Base-by-base conservation (phyloP, 352 stramenopile genomes). In the Phytophthora litchii region DNA sequence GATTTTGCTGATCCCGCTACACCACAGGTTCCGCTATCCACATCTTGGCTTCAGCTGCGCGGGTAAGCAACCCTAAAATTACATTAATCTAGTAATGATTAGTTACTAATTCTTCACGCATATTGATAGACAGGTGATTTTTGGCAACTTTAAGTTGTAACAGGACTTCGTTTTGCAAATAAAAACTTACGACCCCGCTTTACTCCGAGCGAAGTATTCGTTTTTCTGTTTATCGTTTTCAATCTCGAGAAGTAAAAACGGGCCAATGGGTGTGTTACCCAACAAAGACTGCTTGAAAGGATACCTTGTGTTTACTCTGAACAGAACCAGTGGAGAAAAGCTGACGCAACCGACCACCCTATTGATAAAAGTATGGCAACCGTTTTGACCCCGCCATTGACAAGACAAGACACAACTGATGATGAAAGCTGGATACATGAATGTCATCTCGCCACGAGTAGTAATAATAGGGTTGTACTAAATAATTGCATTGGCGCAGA, bases 151-250 rank as follows among this genome's bases (percentile, higher is more conserved):
- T 36, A 23, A 16, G 36, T 56, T n/a, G 14, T 47, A 2, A 47
- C 16, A 31, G 49, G 36, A 38, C 7, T 31, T 56, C 25, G 12
- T 10, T 56, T 11, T 56, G 36, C 49, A 56, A 56, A 25, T 46
- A 25, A n/a, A 56, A 38, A 56, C 49, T 4, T 42, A 1, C 8
- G 25, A 56, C 12, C 25, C 49, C 0, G 36, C 41, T 13, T 12
- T 57, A 32, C 36, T 48, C 0, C 23, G 11, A 48, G 35, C 49
- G 7, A 57, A n/a, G 23, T 10, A 57, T 3, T 27, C 48, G 16
- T 57, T 57, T 41, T 42, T n/a, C n/a, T 16, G 40, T 1, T 57
- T 57, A 6, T 48, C 23, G 4, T n/a, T 57, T 10, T 48, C 20
- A 16, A 41, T 0, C 9, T 57, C 11, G 6, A 23, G 19, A 48